These are phyloP conservation scores for Phoenix dactylifera DNA, from an alignment of 176 grass and related monocot species.

Conservation along the genomic window DNA sequence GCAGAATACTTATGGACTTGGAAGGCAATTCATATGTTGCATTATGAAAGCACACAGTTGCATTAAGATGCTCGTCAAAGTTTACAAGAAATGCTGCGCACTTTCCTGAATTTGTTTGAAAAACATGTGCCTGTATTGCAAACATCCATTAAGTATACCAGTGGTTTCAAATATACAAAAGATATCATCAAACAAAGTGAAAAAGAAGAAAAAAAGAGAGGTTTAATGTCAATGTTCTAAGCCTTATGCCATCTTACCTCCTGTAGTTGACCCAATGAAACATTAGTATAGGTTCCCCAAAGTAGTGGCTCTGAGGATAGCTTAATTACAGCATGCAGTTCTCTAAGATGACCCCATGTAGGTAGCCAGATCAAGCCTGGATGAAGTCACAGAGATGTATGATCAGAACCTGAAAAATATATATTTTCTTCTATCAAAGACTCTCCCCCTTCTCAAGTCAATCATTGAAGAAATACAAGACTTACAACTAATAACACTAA, in stretches of 20 bases:
- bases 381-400: constrained; percentile 12
- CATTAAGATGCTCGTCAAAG: constrained; percentile 23
- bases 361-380: constrained; percentile 79
- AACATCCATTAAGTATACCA: no score
- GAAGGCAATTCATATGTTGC: constrained; percentile 33
- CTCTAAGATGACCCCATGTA: constrained; percentile 83
- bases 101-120: constrained; percentile 43
- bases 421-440: no score
- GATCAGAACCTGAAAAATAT: not conserved
- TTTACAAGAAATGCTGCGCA: constrained; percentile 88
- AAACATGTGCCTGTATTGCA: constrained; percentile 58
- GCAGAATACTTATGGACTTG: constrained; percentile 73
- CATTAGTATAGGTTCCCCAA: constrained; percentile 52
- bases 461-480: no score
- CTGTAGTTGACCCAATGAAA: constrained; percentile 51
- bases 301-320: constrained; percentile 48
- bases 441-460: no score
- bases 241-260: constrained; percentile 45
- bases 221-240: not conserved
- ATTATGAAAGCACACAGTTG: constrained; percentile 38
- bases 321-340: constrained; percentile 70
- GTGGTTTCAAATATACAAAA: not conserved
- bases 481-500: constrained; percentile 21
- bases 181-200: no score
- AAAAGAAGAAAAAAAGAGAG: not conserved